These are phyloP conservation scores for Raphanus raphanistrum DNA, from an alignment of 345 rosid species.

Conservation along the genomic window DNA sequence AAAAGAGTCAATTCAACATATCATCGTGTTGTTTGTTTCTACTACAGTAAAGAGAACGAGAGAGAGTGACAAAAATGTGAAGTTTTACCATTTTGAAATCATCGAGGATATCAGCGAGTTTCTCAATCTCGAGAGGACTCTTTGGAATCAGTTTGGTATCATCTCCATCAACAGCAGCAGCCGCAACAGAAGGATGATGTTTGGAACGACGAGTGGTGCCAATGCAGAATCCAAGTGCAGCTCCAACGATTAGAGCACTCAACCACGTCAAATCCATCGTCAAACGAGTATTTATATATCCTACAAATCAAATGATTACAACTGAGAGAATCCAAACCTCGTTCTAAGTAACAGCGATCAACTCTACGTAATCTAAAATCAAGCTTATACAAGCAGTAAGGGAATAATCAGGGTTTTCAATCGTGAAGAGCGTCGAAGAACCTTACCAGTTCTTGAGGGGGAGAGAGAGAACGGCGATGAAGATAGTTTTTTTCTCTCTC, in stretches of 20 bases:
- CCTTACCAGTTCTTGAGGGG: constrained; percentile 27
- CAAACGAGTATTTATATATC: background rate
- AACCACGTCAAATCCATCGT: constrained; percentile 79
- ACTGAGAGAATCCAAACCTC: background rate
- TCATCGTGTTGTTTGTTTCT: background rate
- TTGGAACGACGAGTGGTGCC: constrained; percentile 53
- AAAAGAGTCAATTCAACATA: background rate
- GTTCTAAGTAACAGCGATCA: constrained; percentile 1
- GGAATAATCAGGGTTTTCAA: background rate
- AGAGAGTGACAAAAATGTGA: background rate
- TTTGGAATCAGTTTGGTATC: constrained; percentile 46
- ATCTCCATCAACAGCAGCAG: constrained; percentile 24
- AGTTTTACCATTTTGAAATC: constrained; percentile 81
- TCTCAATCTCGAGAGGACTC: constrained; percentile 70
- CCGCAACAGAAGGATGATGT: constrained; percentile 17
- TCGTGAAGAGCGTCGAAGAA: constrained; percentile 19
- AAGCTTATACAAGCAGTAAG: background rate
- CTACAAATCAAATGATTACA: background rate
- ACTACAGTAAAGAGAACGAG: background rate
- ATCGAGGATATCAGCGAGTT: constrained; percentile 79
- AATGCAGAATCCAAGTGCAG: constrained; percentile 82
- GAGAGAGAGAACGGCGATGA: constrained; percentile 18
- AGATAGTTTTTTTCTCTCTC: background rate
- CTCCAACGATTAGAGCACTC: constrained; percentile 75
- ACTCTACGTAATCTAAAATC: background rate